phyloP scores from a whole-genome alignment of 2,329 filamentous ascomycete genomes.

The Pseudogymnoascus sp. region DNA sequence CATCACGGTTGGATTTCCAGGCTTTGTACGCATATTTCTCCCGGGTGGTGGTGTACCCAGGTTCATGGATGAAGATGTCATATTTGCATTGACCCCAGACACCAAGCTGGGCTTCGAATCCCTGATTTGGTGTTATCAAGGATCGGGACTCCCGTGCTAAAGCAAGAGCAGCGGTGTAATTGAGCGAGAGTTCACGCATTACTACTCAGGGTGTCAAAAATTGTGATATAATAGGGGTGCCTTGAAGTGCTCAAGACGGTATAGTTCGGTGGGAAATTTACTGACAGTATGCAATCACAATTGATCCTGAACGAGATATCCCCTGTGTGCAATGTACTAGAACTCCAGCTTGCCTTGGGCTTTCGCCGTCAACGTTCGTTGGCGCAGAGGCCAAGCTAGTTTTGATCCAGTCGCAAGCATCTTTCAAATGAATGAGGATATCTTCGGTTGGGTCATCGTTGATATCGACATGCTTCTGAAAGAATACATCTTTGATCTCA shows the following conservation, averaged over 20 bases:
- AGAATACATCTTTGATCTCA: background rate
- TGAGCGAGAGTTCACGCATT: slow-evolving; percentile 17
- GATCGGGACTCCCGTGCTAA: slow-evolving; percentile 16
- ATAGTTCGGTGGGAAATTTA: background rate
- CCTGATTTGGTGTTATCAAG: slow-evolving; percentile 18
- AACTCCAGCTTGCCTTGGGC: slow-evolving; percentile 9
- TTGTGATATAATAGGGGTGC: background rate
- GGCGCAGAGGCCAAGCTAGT: background rate
- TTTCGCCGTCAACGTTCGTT: background rate
- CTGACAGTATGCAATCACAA: slow-evolving; percentile 22
- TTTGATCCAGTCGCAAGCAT: slow-evolving; percentile 21
- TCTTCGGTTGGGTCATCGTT: slow-evolving; percentile 20
- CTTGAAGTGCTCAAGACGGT: background rate
- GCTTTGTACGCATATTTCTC: slow-evolving; percentile 14
- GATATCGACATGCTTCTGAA: slow-evolving; percentile 18
- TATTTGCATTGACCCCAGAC: slow-evolving; percentile 15
- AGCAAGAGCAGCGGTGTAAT: slow-evolving; percentile 16
- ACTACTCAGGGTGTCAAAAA: slow-evolving; percentile 11
- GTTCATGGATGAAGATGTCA: background rate
- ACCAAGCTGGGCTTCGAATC: slow-evolving; percentile 19
- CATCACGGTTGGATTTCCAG: slow-evolving; percentile 11
- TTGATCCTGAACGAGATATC: slow-evolving; percentile 19
- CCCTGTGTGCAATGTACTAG: slow-evolving; percentile 23
- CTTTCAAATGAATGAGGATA: slow-evolving; percentile 17
- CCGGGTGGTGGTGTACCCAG: background rate